Base-by-base conservation (phyloP, 257 asterid species). In the Euphrasia confusa region DNA sequence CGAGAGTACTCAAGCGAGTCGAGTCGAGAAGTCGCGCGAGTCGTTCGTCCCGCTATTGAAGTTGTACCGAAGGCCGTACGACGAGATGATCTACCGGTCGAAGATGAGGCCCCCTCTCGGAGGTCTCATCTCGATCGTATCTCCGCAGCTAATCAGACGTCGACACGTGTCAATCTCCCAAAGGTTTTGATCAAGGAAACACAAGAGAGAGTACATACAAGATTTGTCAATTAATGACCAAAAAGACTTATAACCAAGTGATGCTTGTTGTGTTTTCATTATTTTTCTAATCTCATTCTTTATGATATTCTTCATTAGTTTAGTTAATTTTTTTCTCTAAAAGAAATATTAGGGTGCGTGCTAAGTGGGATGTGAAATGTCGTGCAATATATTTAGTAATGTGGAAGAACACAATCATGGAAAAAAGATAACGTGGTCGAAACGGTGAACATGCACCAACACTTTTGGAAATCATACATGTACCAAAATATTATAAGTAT, bases 91-190 rank as follows among this genome's bases (percentile, higher is more conserved):
- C 71, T 93, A 93, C 33, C 26, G 96, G 66, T 84, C 99, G 10
- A 89, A 87, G 76, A 89, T 93, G 95, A 79, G 80, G 67, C 99
- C 99, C 0, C 99, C 97, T 0, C 76, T 89, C 0, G 95, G 99
- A 0, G 97, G 99, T 28, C 84, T 89, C 37, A 77, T 93, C 66
- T 89, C 99, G 10, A 89, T 93, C 54, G 88, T 92, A 27, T 73
- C 97, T 9, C 90, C 97, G 0, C 97, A 84, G 0, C 26, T 86
- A 21, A 21, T 21, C 26, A 79, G 64, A 52, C 83, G 94, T 11
- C 61, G 85, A 54, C 91, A 92, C 81, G 54, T 87, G 72, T 92
- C 99, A 3, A 71, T 79, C 28, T 92, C 97, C 14, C 99, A 89
- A 67, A 83, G 96, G 66, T 92, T 86, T 73, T 89, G 85, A 89